Conservation (phyloP, 1,284 basidiomycete genomes). For the Pyrrhoderma noxium region DNA sequence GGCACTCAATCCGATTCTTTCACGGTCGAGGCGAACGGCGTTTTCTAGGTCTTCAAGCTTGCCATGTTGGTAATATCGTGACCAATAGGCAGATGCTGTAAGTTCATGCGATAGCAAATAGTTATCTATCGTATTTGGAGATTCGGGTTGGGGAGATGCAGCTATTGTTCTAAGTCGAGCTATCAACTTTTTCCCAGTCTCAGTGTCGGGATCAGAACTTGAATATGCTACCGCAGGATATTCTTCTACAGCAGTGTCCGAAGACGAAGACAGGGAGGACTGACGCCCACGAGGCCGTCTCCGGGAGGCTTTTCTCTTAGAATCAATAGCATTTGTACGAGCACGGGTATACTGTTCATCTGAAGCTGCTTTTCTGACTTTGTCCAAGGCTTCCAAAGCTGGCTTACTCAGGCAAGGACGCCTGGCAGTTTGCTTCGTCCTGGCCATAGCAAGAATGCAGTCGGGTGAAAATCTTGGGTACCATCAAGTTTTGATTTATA, state of each 20-base stretch:
- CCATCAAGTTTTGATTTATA: too few relatives aligned
- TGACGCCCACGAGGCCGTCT: slow-evolving; percentile 1
- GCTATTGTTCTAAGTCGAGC: background rate
- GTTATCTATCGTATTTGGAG: background rate
- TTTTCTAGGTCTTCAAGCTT: slow-evolving; percentile 9
- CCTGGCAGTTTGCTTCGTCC: slow-evolving; percentile 8
- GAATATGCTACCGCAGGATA: background rate
- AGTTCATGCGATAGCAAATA: slow-evolving; percentile 7
- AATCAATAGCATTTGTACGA: background rate
- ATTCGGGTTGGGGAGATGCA: background rate
- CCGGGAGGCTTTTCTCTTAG: background rate
- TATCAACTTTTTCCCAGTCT: background rate
- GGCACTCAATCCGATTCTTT: slow-evolving; percentile 1
- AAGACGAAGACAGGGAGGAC: background rate
- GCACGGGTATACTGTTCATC: background rate
- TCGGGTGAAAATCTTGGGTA: too few relatives aligned
- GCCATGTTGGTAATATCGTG: slow-evolving; percentile 13
- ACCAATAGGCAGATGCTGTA: slow-evolving; percentile 11
- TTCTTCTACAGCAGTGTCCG: too few relatives aligned
- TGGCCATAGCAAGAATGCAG: background rate
- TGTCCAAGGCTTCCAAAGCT: background rate
- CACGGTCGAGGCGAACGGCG: slow-evolving; percentile 12
- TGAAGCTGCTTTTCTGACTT: background rate
- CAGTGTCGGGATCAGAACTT: background rate
- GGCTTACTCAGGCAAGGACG: slow-evolving; percentile 3